Percentiles rank a stretch among this genome's conserved stretches.
Evolutionary conservation across 2,329 filamentous ascomycete genomes (phyloP).

Genomic region (Alternaria solani): DNA sequence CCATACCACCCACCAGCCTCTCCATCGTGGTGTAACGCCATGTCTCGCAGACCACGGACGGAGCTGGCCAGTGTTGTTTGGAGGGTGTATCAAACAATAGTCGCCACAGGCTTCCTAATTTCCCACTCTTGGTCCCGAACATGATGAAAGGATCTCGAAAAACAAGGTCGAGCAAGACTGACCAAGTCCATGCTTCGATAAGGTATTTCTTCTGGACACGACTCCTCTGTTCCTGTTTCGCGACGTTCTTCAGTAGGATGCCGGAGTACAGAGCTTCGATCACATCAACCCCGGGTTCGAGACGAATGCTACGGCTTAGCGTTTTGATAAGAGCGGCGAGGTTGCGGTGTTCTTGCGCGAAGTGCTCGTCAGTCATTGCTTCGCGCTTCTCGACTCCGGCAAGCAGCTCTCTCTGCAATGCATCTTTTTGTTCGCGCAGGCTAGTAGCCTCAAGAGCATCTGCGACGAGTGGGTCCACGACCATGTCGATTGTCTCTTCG

Average conservation of each 20-base stretch:
- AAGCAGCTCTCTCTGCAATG: constrained; percentile 25
- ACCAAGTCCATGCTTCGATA: constrained; percentile 29
- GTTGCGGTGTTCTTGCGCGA: constrained; percentile 21
- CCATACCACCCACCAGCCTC: too few species aligned
- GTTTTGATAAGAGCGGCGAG: constrained; percentile 23
- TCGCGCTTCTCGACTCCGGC: constrained; percentile 22
- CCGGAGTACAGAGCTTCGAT: background rate
- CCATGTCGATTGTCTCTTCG: too few species aligned
- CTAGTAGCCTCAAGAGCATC: background rate
- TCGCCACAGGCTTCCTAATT: background rate
- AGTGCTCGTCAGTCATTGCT: constrained; percentile 21
- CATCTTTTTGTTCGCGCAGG: background rate
- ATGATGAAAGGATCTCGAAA: constrained; percentile 19
- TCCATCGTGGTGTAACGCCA: constrained; percentile 15
- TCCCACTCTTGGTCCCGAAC: background rate
- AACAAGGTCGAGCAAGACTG: constrained; percentile 9
- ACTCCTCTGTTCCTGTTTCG: constrained; percentile 6
- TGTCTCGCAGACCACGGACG: constrained; percentile 11
- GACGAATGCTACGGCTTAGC: constrained; percentile 17
- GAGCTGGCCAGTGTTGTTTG: constrained; percentile 10
- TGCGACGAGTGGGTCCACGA: too few species aligned
- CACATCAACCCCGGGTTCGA: background rate
- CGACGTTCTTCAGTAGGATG: background rate
- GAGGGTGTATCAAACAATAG: background rate
- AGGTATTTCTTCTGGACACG: constrained; percentile 17